Evolutionary conservation across 2,329 filamentous ascomycete genomes (phyloP).

Genomic region (Triangularia setosa): DNA sequence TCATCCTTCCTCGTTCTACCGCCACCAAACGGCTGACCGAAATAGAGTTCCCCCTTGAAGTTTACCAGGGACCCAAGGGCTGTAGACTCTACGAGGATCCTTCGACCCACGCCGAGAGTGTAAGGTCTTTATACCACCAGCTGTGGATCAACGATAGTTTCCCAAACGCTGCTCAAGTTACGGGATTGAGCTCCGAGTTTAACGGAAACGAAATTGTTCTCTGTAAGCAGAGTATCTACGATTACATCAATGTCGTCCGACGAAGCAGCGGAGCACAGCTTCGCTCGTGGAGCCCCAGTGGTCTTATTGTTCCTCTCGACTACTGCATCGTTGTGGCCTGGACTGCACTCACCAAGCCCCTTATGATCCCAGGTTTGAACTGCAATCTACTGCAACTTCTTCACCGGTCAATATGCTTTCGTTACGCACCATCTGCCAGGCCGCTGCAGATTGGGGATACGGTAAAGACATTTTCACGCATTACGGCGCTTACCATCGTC

Average conservation of each 20-base stretch:
- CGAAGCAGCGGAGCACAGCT: slow-evolving; percentile 86
- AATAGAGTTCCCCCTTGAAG: slow-evolving; percentile 44
- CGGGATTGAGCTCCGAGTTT: slow-evolving; percentile 79
- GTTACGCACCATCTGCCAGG: slow-evolving; percentile 93
- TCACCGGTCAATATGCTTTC: slow-evolving; percentile 94
- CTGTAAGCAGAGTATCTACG: slow-evolving; percentile 88
- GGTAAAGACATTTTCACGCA: slow-evolving; percentile 86
- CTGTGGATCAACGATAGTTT: slow-evolving; percentile 89
- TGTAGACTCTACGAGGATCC: slow-evolving; percentile 97
- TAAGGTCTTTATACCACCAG: slow-evolving; percentile 65
- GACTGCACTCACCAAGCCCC: slow-evolving; percentile 99
- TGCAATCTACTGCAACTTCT: slow-evolving; percentile 95
- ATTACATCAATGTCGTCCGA: slow-evolving; percentile 98
- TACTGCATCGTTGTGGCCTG: slow-evolving; percentile 97
- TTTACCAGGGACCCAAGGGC: slow-evolving; percentile 91
- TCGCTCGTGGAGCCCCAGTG: slow-evolving; percentile 93
- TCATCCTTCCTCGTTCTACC: too few relatives aligned
- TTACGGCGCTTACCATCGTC: slow-evolving; percentile 97
- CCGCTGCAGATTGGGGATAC: slow-evolving; percentile 94
- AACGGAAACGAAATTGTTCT: slow-evolving; percentile 85
- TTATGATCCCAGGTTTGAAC: slow-evolving; percentile 94
- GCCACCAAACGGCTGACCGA: too few relatives aligned
- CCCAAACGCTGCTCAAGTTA: slow-evolving; percentile 68
- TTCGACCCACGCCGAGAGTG: slow-evolving; percentile 80
- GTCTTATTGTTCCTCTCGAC: slow-evolving; percentile 95